These are phyloP conservation scores for Jimgerdemannia lactiflua DNA, from an alignment of 192 early-diverging fungal species.

Conservation along the genomic window DNA sequence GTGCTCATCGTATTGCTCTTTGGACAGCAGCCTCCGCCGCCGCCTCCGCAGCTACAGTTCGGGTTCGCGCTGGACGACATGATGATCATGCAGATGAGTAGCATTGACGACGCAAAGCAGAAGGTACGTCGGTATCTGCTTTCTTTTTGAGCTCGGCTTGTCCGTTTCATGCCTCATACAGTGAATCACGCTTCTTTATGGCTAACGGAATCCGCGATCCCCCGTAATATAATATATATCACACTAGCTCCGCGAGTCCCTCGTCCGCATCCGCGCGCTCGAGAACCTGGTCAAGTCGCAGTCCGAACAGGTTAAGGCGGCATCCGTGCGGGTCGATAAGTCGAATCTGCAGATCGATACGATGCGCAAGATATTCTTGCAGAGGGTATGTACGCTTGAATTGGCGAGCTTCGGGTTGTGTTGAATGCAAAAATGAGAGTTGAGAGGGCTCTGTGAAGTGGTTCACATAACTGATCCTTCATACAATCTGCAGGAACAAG, in stretches of 20 bases:
- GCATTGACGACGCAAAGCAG: background rate
- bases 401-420: background rate
- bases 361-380: background rate
- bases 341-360: background rate
- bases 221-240: background rate
- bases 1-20: too few species aligned
- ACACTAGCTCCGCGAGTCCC: background rate
- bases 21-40: too few species aligned
- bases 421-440: too few species aligned
- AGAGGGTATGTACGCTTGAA: background rate
- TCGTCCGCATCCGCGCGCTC: background rate
- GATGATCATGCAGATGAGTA: background rate
- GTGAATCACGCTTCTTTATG: too few species aligned
- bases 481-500: conserved; percentile 22
- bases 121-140: background rate
- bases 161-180: too few species aligned
- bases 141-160: too few species aligned
- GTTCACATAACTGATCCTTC: too few species aligned
- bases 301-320: background rate
- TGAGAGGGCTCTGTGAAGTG: too few species aligned
- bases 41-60: background rate
- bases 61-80: background rate
- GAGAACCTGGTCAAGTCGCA: background rate
- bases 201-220: too few species aligned
- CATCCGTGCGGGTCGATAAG: background rate